phyloP scores from a whole-genome alignment of 2,329 filamentous ascomycete genomes.

The Trichoderma citrinoviride region DNA sequence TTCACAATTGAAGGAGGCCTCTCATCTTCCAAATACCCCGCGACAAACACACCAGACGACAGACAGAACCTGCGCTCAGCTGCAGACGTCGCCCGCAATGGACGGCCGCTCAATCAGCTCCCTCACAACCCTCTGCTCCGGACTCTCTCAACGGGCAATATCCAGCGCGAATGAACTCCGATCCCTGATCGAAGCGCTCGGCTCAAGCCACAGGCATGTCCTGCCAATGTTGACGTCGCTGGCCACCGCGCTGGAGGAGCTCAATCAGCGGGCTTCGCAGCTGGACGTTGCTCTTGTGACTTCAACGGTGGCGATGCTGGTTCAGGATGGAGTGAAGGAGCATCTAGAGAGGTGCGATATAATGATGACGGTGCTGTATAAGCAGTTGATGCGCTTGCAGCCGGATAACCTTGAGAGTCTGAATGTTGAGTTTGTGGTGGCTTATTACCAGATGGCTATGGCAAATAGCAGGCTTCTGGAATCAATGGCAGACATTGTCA shows the following conservation, averaged over 20 bases:
- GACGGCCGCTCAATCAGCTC: slow-evolving; percentile 37
- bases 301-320: slow-evolving; percentile 29
- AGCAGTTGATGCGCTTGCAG: slow-evolving; percentile 37
- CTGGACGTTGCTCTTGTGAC: slow-evolving; percentile 31
- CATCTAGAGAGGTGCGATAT: slow-evolving; percentile 33
- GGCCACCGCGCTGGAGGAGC: slow-evolving; percentile 28
- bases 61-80: neutral
- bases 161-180: slow-evolving; percentile 34
- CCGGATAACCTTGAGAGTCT: slow-evolving; percentile 27
- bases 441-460: slow-evolving; percentile 26
- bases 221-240: slow-evolving; percentile 30
- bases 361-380: slow-evolving; percentile 32
- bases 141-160: slow-evolving; percentile 33
- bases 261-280: slow-evolving; percentile 29
- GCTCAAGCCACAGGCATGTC: slow-evolving; percentile 19
- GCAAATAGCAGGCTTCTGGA: slow-evolving; percentile 24
- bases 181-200: slow-evolving; percentile 27
- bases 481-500: slow-evolving; percentile 27
- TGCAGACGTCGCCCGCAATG: slow-evolving; percentile 26
- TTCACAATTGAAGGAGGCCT: neutral
- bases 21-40: neutral
- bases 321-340: slow-evolving; percentile 33
- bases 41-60: neutral
- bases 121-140: slow-evolving; percentile 33
- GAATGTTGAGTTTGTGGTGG: slow-evolving; percentile 30